phyloP scores from a whole-genome alignment of 73 alveolate species.

The Paramecium sonneborni region DNA sequence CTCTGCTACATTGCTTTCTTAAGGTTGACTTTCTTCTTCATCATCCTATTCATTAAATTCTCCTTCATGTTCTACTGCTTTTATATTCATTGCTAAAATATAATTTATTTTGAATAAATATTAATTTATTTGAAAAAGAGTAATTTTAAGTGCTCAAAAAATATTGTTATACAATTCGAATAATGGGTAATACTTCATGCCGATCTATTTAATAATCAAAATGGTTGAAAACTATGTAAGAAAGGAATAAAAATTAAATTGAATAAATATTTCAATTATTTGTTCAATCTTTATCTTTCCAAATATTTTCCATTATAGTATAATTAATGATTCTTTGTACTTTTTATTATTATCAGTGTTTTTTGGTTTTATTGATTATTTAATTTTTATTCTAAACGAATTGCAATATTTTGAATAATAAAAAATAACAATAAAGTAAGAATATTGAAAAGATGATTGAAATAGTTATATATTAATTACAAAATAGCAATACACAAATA shows the following conservation, averaged over 20 bases:
- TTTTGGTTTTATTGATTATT: no score
- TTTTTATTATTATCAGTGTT: no score
- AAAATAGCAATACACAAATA: neutral
- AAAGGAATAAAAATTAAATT: no score
- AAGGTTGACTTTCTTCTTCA: neutral
- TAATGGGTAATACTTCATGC: neutral
- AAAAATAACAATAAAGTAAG: neutral
- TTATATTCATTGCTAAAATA: neutral
- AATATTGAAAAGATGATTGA: neutral
- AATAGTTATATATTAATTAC: neutral
- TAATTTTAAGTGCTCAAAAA: neutral
- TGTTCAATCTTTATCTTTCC: no score
- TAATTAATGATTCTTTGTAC: no score
- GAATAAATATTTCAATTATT: no score
- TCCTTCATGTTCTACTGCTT: neutral
- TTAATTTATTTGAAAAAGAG: no score
- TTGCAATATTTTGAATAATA: neutral
- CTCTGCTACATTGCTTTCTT: neutral
- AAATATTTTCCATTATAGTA: no score
- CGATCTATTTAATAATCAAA: neutral
- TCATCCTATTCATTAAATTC: neutral
- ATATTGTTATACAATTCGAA: neutral
- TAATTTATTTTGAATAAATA: no score
- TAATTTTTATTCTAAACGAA: no score
- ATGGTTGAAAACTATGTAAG: neutral